Evolutionary conservation across 1,139 yeast genomes (phyloP), one percentile per base, ranked within the genome.

Genomic region (Citeromyces siamensis): DNA sequence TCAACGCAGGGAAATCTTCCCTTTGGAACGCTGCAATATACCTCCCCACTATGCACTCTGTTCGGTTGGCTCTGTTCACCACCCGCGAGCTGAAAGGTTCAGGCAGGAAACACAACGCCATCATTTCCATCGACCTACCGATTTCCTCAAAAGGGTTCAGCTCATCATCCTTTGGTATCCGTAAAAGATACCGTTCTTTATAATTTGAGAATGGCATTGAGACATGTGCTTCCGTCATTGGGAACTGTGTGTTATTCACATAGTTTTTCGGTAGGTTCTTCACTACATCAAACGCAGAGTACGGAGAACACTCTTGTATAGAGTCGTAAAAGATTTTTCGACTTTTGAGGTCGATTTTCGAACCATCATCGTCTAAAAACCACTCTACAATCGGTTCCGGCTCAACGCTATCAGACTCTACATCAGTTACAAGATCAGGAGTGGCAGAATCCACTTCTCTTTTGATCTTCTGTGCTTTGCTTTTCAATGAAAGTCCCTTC

Each of bases 121-220:
- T 55, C 35, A 68, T 48, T 41, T 70, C 76, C 65, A 76, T 70
- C n/a, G 62, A 49, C 38, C 64, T 71, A 17, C 80, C 82, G 35
- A 85, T 68, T 49, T 86, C 95, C 35, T 65, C 68, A 44, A 81
- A 60, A 3, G 95, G 90, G 48, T 82, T 77, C 41, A 79, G 62
- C 43, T 75, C 82, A 38, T 71, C 70, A 36, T 64, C 59, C 42
- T 68, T 70, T 3, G 75, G 73, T 8, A 50, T 23, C 3, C 47
- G 47, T 20, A 56, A 41, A 10, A 46, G 26, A 34, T 53, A 55
- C n/a, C 52, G 41, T 32, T 56, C 60, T 28, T 41, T 44, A 36
- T 51, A 59, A 1, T 66, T 41, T 62, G 58, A 31, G 59, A 53
- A 42, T 55, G 63, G 42, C 59, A 51, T 44, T 46, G 58, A 49